phyloP scores from a whole-genome alignment of 164 flowering plant genomes.

The Litsea cubeba region DNA sequence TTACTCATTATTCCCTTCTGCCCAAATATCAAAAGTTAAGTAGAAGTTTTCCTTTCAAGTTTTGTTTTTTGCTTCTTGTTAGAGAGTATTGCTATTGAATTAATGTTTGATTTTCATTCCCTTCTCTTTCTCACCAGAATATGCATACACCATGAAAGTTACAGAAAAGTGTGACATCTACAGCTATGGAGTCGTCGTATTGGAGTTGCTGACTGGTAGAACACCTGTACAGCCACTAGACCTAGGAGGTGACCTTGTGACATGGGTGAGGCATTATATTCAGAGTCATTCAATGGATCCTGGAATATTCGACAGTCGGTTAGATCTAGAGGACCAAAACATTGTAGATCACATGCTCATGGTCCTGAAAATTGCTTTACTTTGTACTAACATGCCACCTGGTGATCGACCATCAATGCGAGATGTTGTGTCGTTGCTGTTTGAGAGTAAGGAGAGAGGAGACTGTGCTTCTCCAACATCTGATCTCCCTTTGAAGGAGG shows the following conservation, averaged over 20 bases:
- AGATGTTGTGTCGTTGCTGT: slow-evolving; percentile 77
- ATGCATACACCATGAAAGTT: slow-evolving; percentile 97
- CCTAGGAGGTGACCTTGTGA: slow-evolving; percentile 87
- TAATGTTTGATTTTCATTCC: background rate
- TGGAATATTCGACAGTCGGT: slow-evolving; percentile 61
- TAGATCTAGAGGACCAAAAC: slow-evolving; percentile 41
- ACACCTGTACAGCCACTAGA: slow-evolving; percentile 90
- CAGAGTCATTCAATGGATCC: slow-evolving; percentile 50
- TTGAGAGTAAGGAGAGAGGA: slow-evolving; percentile 53
- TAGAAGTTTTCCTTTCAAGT: background rate
- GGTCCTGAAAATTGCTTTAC: slow-evolving; percentile 70
- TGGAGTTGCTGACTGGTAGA: slow-evolving; percentile 89
- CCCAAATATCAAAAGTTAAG: background rate
- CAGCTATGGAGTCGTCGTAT: slow-evolving; percentile 38
- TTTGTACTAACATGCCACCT: slow-evolving; percentile 77
- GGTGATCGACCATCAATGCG: slow-evolving; percentile 93
- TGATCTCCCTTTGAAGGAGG: slow-evolving; percentile 34
- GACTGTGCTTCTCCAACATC: slow-evolving; percentile 24
- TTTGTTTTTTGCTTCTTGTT: background rate
- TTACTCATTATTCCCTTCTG: background rate
- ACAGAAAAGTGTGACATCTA: slow-evolving; percentile 93
- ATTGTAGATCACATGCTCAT: slow-evolving; percentile 65
- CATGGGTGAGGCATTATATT: slow-evolving; percentile 57
- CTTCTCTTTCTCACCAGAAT: slow-evolving; percentile 47
- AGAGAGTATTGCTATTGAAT: background rate